Conservation (phyloP, 305 asterid species). For the Solanum hybrid region DNA sequence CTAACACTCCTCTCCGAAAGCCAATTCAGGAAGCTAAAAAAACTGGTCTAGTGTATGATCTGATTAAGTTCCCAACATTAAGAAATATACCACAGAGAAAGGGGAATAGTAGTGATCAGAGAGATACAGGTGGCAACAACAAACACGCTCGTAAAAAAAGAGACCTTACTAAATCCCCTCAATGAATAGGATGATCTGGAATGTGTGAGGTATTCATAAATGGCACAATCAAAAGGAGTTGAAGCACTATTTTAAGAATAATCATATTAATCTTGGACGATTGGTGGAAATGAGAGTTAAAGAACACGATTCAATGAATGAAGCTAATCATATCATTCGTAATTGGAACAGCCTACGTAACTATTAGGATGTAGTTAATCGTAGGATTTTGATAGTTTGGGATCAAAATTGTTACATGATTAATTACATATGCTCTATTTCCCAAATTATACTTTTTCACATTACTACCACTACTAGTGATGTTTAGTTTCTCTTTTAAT, state of each 20-base stretch:
- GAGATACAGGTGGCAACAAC: too few species aligned
- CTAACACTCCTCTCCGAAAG: background rate
- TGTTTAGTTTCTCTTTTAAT: background rate
- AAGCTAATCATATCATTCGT: background rate
- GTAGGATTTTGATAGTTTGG: background rate
- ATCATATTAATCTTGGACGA: background rate
- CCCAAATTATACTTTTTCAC: background rate
- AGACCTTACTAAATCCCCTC: too few species aligned
- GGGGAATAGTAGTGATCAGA: too few species aligned
- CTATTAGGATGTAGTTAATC: background rate
- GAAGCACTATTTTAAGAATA: background rate
- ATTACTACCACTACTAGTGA: background rate
- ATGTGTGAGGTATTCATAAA: background rate
- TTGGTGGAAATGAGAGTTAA: background rate
- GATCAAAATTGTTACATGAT: background rate
- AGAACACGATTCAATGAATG: too few species aligned
- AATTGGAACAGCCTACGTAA: background rate
- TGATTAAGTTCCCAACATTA: too few species aligned
- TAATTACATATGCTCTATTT: background rate
- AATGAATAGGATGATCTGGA: background rate
- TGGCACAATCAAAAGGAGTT: too few species aligned
- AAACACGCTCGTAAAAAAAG: too few species aligned
- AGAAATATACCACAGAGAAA: too few species aligned
- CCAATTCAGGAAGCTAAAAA: background rate
- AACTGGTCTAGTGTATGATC: background rate